These are phyloP conservation scores for Phytomonas francai DNA, from an alignment of 208 protist genomes.

Conservation along the genomic window DNA sequence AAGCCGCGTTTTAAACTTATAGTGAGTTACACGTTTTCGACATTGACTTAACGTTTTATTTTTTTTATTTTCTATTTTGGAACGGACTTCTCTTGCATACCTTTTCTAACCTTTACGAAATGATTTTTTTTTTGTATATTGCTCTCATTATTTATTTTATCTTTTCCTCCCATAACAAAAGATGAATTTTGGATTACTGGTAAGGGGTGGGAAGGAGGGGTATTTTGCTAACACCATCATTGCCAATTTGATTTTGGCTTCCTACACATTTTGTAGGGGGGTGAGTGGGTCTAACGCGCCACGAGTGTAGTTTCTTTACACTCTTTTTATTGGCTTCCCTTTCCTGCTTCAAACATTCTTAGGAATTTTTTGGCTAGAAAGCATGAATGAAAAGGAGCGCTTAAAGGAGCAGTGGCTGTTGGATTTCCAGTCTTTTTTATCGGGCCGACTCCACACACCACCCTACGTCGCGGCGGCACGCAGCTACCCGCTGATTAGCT, in stretches of 20 bases:
- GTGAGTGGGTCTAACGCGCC: too few species aligned
- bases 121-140: background rate
- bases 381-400: constrained; percentile 25
- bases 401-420: constrained; percentile 57
- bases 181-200: too few species aligned
- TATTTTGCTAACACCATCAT: too few species aligned
- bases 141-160: constrained; percentile 1
- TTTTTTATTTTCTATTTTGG: background rate
- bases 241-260: too few species aligned
- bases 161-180: background rate
- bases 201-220: too few species aligned
- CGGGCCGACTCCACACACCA: constrained; percentile 39
- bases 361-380: background rate
- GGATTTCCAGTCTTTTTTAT: constrained; percentile 42
- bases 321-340: background rate
- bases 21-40: too few species aligned
- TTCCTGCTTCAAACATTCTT: background rate
- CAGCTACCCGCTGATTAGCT: constrained; percentile 20
- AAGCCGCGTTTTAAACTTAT: too few species aligned
- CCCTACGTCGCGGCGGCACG: constrained; percentile 30
- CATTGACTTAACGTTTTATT: background rate
- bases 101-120: background rate
- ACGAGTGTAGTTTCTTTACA: background rate
- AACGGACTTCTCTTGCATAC: background rate
- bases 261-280: too few species aligned